Evolutionary conservation across 257 asterid genomes (phyloP), one percentile per base, ranked within the genome.

Genomic region (Linaria vulgaris): DNA sequence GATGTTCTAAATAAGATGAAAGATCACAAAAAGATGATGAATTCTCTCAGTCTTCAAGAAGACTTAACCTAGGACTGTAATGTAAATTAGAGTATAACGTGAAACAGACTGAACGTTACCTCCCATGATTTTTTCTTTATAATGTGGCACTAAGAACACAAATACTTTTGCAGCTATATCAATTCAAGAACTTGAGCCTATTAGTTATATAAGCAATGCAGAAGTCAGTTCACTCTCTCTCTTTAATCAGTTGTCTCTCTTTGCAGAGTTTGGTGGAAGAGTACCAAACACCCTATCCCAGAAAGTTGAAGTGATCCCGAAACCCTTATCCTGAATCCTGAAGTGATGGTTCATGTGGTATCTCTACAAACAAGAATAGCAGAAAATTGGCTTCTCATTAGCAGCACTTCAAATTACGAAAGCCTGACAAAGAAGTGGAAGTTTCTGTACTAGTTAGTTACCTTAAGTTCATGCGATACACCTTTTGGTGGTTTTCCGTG

Each of bases 271-370:
- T 3, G 85, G 78, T 39, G 95, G 85, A 60, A 86, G 81, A 9
- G 96, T 86, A 49, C 88, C 94, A 25, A 89, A 86, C n/a, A 86
- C 78, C 70, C 66, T 74, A 75, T 89, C 96, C 95, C 96, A 89
- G 64, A 89, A 78, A 24, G 72, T 43, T 41, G 97, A 83, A 24
- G 95, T 87, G 74, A 89, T 85, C 71, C 97, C 97, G 19, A 79
- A 89, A 19, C 97, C 95, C 77, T 81, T 83, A 78, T 81, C 71
- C 65, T 87, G 94, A 71, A 79, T 47, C 48, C 69, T 80, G 71
- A 74, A 89, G 76, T 89, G 97, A 76, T 89, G 97, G 79, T 78
- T 77, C 94, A 89, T 84, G 72, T 89, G 97, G 69, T 71, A 72
- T 73, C 86, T 87, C 95, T 89, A 64, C 61, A 71, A 16, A 51